These are phyloP conservation scores for Lolium multiflorum DNA, from an alignment of 176 grass and related monocot genomes.

Conservation along the genomic window DNA sequence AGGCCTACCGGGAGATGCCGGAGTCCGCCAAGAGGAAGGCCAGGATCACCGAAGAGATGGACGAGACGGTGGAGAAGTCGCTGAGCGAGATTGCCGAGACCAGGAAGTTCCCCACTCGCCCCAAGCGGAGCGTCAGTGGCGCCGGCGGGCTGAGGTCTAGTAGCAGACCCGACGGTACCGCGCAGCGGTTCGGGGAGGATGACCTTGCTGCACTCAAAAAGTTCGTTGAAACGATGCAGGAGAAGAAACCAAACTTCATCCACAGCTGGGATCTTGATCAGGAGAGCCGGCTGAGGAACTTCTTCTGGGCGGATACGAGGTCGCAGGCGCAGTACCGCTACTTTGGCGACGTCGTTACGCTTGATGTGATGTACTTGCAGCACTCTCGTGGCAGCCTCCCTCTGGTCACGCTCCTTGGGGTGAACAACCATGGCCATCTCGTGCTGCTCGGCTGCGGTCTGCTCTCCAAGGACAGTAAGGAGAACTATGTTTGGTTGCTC, in stretches of 20 bases:
- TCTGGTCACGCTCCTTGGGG: slow-evolving; percentile 71
- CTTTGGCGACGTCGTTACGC: slow-evolving; percentile 67
- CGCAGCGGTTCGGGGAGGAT: slow-evolving; percentile 57
- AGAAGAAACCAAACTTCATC: slow-evolving; percentile 69
- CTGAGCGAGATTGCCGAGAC: slow-evolving; percentile 59
- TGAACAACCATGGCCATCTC: slow-evolving; percentile 90
- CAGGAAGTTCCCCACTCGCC: slow-evolving; percentile 62
- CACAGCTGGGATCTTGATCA: slow-evolving; percentile 84
- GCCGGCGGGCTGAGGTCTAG: slow-evolving; percentile 41
- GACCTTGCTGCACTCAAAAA: slow-evolving; percentile 55
- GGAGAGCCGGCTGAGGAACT: slow-evolving; percentile 68
- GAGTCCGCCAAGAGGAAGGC: slow-evolving; percentile 66
- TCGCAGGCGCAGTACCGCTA: slow-evolving; percentile 70
- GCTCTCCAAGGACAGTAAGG: slow-evolving; percentile 62
- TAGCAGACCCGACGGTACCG: slow-evolving; percentile 35
- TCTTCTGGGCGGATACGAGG: slow-evolving; percentile 83
- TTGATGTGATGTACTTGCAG: slow-evolving; percentile 80
- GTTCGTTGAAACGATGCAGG: slow-evolving; percentile 76
- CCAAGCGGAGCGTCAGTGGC: slow-evolving; percentile 45
- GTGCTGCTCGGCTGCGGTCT: slow-evolving; percentile 77
- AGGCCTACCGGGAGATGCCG: slow-evolving; percentile 73
- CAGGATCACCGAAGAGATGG: slow-evolving; percentile 61
- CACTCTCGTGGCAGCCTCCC: slow-evolving; percentile 51
- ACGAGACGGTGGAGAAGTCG: slow-evolving; percentile 58
- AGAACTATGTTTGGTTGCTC: slow-evolving; percentile 77